Base-by-base conservation (phyloP, 495 filamentous ascomycete genomes). In the Hyaloscypha variabilis region DNA sequence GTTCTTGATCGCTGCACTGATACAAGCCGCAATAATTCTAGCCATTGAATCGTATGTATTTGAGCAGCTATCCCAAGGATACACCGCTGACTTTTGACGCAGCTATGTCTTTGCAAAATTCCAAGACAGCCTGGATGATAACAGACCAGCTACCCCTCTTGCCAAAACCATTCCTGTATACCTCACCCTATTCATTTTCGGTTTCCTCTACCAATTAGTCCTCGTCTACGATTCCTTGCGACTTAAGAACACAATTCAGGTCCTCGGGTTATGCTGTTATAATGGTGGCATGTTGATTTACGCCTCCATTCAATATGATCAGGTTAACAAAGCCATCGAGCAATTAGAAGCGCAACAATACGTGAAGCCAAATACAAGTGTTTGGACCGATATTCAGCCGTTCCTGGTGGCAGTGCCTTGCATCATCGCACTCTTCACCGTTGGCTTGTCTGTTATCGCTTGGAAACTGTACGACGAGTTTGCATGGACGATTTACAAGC, bases 381-480 rank as follows among this genome's bases (percentile, higher is more conserved):
- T 96, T 46, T 97, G 91, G 92, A 61, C 63, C 2, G 73, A 86
- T 36, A 83, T 90, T 25, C 78, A 85, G 69, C 91, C 91, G 4
- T 94, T 89, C 67, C 80, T 98, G 52, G 88, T 97, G 68, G 89
- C 95, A 5, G 90, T 93, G 62, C 95, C 95, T 3, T 88, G 85
- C 67, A 84, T 99, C 63, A 91, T 98, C 66, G 91, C 85, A 2
- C 75, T 97, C 29, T 86, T 86, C 8, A 92, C 90, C 3, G 39
- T 94, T 24, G 71, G 88, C 55, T 86, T 98, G 80, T 81, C 82
- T 23, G 87, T 91, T 60, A 78, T 95, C 60, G 89, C 94, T 6
- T 97, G 93, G 87, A 96, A 97, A 78, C 82, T 99, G 11, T 99
- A 99, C 72, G 92, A 96, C 74, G 96, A 98, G 75, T 99, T 99